Evolutionary conservation across 2,329 filamentous ascomycete species (phyloP), one percentile per base, ranked within the genome.

Genomic region (Aspergillus viridinutans): DNA sequence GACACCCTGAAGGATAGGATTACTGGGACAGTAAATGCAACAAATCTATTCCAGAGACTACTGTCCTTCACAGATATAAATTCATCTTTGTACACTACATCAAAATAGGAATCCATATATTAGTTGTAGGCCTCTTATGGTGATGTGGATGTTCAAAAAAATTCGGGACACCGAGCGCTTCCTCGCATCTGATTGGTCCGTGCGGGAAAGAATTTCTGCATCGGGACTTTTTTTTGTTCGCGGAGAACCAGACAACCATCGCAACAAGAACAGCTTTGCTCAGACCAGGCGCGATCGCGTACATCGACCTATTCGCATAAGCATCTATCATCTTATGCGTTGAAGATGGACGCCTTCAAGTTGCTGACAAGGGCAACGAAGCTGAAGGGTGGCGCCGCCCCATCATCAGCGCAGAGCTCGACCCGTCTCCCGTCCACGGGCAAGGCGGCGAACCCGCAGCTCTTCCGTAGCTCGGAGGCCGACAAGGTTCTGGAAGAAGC

Each of bases 341-440:
- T 26, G 54, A 67, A 55, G 35, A 79, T 79, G 77, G 76, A 79
- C 59, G 75, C 76, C 20, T 76, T 79, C 58, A 76, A 69, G 64
- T 65, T 79, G 49, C 67, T 79, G 57, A 78, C 76, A 8, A 65
- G 77, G 57, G 77, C 76, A 29, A 76, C 75, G 14, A 77, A 76
- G 54, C 61, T 78, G 26, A 78, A 75, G 64, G 49, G 70, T 42
- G 62, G 63, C 26, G 54, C 68, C 49, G 55, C 66, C 45, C 60
- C 66, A n/a, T 57, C 63, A 40, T 59, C 69, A 57, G 58, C 67
- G 4, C 60, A 67, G 53, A 61, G 58, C 26, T 62, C 67, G 49
- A 63, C 60, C 23, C 68, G 66, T 57, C 66, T 77, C 8, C 75
- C 75, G 9, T 77, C 76, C 1, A 72, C 73, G 45, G 73, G 76